Evolutionary conservation across 2,329 filamentous ascomycete species (phyloP), one percentile per base, ranked within the genome.

Genomic region (Pseudocercospora musae): DNA sequence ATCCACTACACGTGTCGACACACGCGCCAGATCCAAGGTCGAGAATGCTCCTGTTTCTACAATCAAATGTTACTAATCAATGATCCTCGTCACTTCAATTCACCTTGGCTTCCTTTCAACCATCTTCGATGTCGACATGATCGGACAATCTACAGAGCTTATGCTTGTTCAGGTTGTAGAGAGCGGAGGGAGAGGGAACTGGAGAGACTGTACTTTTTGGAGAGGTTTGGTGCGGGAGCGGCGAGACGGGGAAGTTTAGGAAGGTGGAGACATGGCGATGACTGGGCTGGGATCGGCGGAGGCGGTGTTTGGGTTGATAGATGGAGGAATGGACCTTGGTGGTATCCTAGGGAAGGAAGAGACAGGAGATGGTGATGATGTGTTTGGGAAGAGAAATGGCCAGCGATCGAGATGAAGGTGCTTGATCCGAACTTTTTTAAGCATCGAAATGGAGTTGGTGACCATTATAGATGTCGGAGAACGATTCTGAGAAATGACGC

Each of bases 1-100:
- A 68, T 66, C 65, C 52, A 58, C 59, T 69, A 71, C 65, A 60
- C 62, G 55, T 71, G 69, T 60, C 68, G 66, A 50, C 68, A 69
- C 60, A 53, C 57, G 31, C 66, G 62, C 21, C 58, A 63, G 57
- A 56, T 69, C 31, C 64, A 69, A 67, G 67, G 67, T 20, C 66
- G 65, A 8, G 63, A 67, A 49, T 70, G 69, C 57, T 40, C 29
- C 42, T 69, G 69, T 58, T 62, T 69, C 57, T 66, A 68, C 62
- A 62, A 64, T 13, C 63, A 66, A 21, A 62, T 69, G 46, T 49
- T 67, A 31, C 62, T 59, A 29, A 70, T 69, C 61, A 67, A 70
- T 52, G 57, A 67, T 20, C 58, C 50, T 15, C n/a, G 49, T 25
- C 50, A 59, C 20, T 65, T 63, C 59, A 55, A 27, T n/a, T 46